Base-by-base conservation (phyloP, 2,329 filamentous ascomycete species). In the Botrytis cinerea region DNA sequence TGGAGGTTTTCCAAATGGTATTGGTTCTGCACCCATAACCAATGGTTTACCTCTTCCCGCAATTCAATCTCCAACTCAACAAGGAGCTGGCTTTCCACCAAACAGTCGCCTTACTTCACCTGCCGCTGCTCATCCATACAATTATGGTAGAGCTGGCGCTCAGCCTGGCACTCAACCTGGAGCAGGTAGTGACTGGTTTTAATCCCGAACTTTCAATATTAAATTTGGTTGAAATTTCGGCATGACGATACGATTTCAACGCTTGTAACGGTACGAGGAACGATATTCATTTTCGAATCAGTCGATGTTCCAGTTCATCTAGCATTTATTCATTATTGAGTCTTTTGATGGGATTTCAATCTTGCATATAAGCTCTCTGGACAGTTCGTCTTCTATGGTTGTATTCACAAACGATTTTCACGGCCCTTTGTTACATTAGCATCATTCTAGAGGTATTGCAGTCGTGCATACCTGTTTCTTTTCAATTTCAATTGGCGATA, bases 201-300 rank as follows among this genome's bases (percentile, higher is more conserved):
- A 77, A 79, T 66, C 69, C 66, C 57, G 43, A 64, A 59, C 70
- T 71, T 48, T 73, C 40, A 25, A 71, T 38, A 71, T 46, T 35
- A 59, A 66, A 63, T 59, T 48, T 67, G 46, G 32, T 73, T 73
- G 57, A 63, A 73, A 63, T 74, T 74, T 75, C 74, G 77, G 77
- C 76, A 81, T 73, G 80, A 81, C 74, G 79, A 79, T 74, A 81
- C 73, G 80, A 81, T 80, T 77, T 77, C 77, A 78, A 80, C 79
- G 78, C 76, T 77, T 81, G 80, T 81, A 81, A 81, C 77, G 80
- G 80, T 81, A 81, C 80, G 78, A 79, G 76, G 73, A 76, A 80
- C 73, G 78, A 80, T 76, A 75, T 73, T 81, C 76, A 74, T 67
- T 79, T 80, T 78, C 76, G 74, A 77, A 73, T 73, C 77, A 72